Conservation (phyloP, 768 basidiomycete species). For the Rubroboletus pulcherrimus region DNA sequence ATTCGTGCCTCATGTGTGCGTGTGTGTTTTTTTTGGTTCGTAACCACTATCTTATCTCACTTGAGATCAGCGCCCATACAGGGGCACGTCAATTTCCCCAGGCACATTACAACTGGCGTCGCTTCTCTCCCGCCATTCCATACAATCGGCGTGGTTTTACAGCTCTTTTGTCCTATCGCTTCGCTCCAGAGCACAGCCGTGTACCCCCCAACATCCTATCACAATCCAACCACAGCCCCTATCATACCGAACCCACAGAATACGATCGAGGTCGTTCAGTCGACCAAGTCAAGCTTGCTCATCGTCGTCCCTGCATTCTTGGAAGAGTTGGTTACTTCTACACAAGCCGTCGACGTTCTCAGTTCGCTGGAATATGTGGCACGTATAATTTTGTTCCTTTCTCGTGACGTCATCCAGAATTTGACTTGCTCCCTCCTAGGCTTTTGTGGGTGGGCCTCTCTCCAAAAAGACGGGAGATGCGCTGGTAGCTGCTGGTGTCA, state of each 20-base stretch:
- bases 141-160: slow-evolving; percentile 11
- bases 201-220: slow-evolving; percentile 19
- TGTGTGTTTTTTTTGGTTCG: neutral
- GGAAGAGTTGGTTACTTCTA: slow-evolving; percentile 18
- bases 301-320: slow-evolving; percentile 23
- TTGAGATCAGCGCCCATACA: slow-evolving; percentile 4
- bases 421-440: slow-evolving; percentile 19
- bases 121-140: slow-evolving; percentile 27
- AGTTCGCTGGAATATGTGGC: slow-evolving; percentile 20
- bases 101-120: neutral
- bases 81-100: slow-evolving; percentile 2
- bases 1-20: slow-evolving; percentile 36
- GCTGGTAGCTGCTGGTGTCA: slow-evolving; percentile 33
- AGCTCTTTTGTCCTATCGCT: slow-evolving; percentile 14
- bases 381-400: neutral
- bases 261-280: slow-evolving; percentile 14
- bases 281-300: slow-evolving; percentile 14
- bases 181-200: slow-evolving; percentile 10
- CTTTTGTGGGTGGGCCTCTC: slow-evolving; percentile 36
- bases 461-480: slow-evolving; percentile 33
- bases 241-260: slow-evolving; percentile 22
- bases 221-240: slow-evolving; percentile 13
- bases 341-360: slow-evolving; percentile 20
- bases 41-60: neutral
- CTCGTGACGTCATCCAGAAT: neutral